Conservation (phyloP, 352 stramenopile genomes). For the Phytophthora melonis region DNA sequence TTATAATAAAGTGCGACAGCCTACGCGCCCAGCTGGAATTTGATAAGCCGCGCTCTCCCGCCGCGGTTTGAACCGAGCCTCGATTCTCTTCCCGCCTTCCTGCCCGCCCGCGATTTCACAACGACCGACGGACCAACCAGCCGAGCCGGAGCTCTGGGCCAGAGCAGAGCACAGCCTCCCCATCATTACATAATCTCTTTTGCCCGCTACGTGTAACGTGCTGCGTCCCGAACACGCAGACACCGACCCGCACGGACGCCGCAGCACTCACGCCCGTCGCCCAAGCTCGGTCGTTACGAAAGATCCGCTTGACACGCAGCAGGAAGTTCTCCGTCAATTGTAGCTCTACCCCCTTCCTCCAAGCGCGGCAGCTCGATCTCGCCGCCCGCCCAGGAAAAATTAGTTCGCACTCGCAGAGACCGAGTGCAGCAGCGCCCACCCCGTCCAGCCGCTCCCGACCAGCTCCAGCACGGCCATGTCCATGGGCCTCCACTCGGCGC, state of each 20-base stretch:
- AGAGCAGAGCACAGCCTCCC: slow-evolving; percentile 36
- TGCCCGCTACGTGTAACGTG: slow-evolving; percentile 52
- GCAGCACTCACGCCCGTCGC: slow-evolving; percentile 3
- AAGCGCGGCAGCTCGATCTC: slow-evolving; percentile 20
- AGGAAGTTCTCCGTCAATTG: neutral
- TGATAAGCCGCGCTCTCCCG: slow-evolving; percentile 39
- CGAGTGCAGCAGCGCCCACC: slow-evolving; percentile 34
- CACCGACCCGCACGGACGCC: slow-evolving; percentile 6
- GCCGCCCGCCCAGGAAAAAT: slow-evolving; percentile 33
- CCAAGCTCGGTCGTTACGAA: slow-evolving; percentile 18
- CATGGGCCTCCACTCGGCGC: slow-evolving; percentile 75
- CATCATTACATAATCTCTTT: slow-evolving; percentile 88
- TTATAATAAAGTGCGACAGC: slow-evolving; percentile 33
- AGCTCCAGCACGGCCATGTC: slow-evolving; percentile 55
- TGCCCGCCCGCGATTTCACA: slow-evolving; percentile 31
- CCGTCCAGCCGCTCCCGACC: slow-evolving; percentile 15
- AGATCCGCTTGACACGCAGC: slow-evolving; percentile 33
- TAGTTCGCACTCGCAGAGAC: slow-evolving; percentile 45
- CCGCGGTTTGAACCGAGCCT: slow-evolving; percentile 18
- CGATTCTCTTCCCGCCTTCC: slow-evolving; percentile 14
- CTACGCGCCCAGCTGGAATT: slow-evolving; percentile 44
- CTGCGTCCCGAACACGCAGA: slow-evolving; percentile 27
- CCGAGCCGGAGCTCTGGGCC: slow-evolving; percentile 14
- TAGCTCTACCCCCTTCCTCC: slow-evolving; percentile 8
- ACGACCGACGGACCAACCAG: slow-evolving; percentile 34